These are phyloP conservation scores for Keqinozyma sinolaborantium DNA, from an alignment of 1,139 yeast species.

Conservation along the genomic window DNA sequence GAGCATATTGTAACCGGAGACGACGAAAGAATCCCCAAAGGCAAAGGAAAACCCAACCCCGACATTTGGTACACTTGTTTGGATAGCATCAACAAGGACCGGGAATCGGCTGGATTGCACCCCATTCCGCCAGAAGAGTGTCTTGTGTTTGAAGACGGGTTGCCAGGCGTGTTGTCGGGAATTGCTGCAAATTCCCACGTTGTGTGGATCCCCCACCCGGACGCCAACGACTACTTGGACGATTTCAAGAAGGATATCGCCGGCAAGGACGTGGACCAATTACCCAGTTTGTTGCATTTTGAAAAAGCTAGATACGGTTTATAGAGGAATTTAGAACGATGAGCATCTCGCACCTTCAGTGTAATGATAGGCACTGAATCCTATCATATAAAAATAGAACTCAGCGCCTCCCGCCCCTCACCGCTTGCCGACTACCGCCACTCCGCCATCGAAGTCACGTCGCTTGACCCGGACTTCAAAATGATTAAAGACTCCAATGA, in stretches of 20 bases:
- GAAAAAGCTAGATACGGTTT: conserved; percentile 51
- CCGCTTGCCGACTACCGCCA: conserved; percentile 30
- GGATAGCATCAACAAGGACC: conserved; percentile 55
- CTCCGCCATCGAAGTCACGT: conserved; percentile 27
- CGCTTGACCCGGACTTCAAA: conserved; percentile 20
- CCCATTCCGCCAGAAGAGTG: conserved; percentile 71
- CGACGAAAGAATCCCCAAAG: conserved; percentile 73
- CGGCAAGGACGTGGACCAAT: conserved; percentile 54
- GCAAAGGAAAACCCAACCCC: conserved; percentile 90
- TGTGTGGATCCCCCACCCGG: conserved; percentile 87
- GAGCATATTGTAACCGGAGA: conserved; percentile 82
- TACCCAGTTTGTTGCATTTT: conserved; percentile 51
- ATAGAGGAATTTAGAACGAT: not conserved
- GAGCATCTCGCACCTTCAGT: not conserved
- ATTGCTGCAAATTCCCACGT: conserved; percentile 78
- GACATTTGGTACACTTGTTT: conserved; percentile 89
- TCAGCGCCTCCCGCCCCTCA: conserved; percentile 12
- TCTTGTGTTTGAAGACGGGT: conserved; percentile 89
- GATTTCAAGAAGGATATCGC: conserved; percentile 43
- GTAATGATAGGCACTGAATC: conserved; percentile 44
- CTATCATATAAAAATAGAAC: conserved; percentile 36
- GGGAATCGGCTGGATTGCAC: conserved; percentile 27
- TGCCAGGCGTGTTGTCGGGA: conserved; percentile 86
- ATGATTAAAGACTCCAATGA: conserved; percentile 23
- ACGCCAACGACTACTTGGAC: conserved; percentile 54